Percentiles rank a stretch among this genome's conserved stretches.
phyloP scores from a whole-genome alignment of 106 monocot genomes.

The Dioscorea zingiberensis region DNA sequence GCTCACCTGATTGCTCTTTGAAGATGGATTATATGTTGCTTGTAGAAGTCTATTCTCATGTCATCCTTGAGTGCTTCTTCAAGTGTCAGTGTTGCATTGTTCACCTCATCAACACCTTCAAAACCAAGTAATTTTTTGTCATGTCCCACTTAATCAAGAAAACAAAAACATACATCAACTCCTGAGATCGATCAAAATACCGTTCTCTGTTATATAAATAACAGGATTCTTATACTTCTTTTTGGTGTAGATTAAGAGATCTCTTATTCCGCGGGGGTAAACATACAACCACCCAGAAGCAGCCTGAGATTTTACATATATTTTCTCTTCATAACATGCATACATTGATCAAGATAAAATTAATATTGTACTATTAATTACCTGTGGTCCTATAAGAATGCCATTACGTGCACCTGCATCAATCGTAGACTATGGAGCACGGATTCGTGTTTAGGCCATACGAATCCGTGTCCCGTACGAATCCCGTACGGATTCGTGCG shows the following conservation, averaged over 20 bases:
- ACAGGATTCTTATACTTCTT: constrained; percentile 33
- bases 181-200: constrained; percentile 8
- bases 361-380: constrained; percentile 1
- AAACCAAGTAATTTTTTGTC: too few relatives aligned
- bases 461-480: too few relatives aligned
- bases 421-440: too few relatives aligned
- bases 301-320: constrained; percentile 10
- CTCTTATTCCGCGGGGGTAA: constrained; percentile 31
- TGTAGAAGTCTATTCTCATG: neutral
- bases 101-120: constrained; percentile 21
- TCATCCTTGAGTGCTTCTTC: constrained; percentile 25
- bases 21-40: neutral
- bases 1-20: neutral
- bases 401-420: constrained; percentile 29
- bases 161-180: too few relatives aligned
- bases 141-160: too few relatives aligned
- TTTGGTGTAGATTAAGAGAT: constrained; percentile 35
- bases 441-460: too few relatives aligned
- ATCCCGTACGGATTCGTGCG: too few relatives aligned
- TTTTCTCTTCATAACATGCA: neutral
- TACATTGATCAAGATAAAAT: neutral
- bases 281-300: constrained; percentile 28
- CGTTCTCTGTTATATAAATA: constrained; percentile 50
- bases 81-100: constrained; percentile 2
- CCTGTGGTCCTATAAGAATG: constrained; percentile 41